Evolutionary conservation across 805 yeast genomes (phyloP).

Genomic region (Ogataea corticis): DNA sequence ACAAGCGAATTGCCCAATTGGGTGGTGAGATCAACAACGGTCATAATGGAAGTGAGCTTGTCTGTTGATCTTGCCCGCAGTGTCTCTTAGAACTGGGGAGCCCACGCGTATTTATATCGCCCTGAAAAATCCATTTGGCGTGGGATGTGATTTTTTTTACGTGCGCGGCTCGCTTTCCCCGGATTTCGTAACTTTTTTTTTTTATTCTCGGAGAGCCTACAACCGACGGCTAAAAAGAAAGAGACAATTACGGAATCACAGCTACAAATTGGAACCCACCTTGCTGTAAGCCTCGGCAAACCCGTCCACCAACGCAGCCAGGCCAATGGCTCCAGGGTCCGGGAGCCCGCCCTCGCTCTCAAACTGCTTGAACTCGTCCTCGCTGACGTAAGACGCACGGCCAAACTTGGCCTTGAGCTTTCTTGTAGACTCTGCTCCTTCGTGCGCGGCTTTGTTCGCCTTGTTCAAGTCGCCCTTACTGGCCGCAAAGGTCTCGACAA

Average conservation of each 20-base stretch:
- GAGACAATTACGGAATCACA: background rate
- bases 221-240: background rate
- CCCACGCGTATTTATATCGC: no score
- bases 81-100: no score
- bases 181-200: no score
- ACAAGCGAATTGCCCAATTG: constrained; percentile 6
- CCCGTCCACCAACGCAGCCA: constrained; percentile 43
- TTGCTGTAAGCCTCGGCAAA: constrained; percentile 29
- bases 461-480: constrained; percentile 49
- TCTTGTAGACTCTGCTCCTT: constrained; percentile 78
- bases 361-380: constrained; percentile 51
- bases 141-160: no score
- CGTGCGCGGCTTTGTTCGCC: constrained; percentile 69
- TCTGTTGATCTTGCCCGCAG: background rate
- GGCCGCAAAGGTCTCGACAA: constrained; percentile 59
- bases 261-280: constrained; percentile 19
- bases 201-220: background rate
- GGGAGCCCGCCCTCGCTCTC: constrained; percentile 72
- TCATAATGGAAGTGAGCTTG: background rate
- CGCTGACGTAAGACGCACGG: constrained; percentile 85
- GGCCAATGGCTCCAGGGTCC: constrained; percentile 94
- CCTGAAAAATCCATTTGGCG: no score
- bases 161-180: no score
- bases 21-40: constrained; percentile 9
- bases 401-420: constrained; percentile 84